A percentile compares a stretch with the other conserved stretches of the same genome.
Evolutionary conservation across 1,284 basidiomycete species (phyloP).

Genomic region (Tylopilus sp.): DNA sequence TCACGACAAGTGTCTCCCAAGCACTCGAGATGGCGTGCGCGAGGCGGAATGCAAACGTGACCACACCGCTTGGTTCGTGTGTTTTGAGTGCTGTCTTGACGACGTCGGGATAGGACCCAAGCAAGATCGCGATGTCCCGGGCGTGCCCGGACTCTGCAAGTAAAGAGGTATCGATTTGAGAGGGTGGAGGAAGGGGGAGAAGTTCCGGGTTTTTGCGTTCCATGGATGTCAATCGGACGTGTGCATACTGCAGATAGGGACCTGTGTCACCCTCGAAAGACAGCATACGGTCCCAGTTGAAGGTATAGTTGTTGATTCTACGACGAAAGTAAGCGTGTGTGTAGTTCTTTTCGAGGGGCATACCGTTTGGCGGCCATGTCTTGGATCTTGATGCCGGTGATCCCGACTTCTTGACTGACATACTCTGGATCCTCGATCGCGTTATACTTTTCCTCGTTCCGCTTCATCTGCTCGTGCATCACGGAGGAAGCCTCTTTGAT

Average conservation of each 20-base stretch:
- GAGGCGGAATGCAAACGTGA: slow-evolving; percentile 82
- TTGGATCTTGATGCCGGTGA: slow-evolving; percentile 98
- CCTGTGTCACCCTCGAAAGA: slow-evolving; percentile 98
- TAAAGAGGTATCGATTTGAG: slow-evolving; percentile 76
- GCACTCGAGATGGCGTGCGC: slow-evolving; percentile 88
- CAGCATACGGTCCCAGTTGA: slow-evolving; percentile 96
- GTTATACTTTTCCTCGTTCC: slow-evolving; percentile 94
- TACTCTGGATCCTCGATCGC: slow-evolving; percentile 90
- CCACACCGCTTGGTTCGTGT: slow-evolving; percentile 92
- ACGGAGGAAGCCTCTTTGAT: slow-evolving; percentile 90
- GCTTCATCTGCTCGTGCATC: slow-evolving; percentile 98
- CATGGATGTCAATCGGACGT: slow-evolving; percentile 94
- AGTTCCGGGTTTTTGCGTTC: slow-evolving; percentile 95
- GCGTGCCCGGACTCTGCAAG: slow-evolving; percentile 82
- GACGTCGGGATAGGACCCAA: slow-evolving; percentile 92
- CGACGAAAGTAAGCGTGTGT: not conserved
- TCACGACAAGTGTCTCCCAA: slow-evolving; percentile 90
- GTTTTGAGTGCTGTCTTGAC: slow-evolving; percentile 88
- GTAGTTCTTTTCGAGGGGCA: slow-evolving; percentile 20
- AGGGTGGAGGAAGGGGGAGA: slow-evolving; percentile 78
- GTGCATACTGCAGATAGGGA: slow-evolving; percentile 96
- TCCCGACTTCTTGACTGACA: slow-evolving; percentile 89
- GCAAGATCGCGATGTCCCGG: slow-evolving; percentile 88
- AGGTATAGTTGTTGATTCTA: slow-evolving; percentile 97
- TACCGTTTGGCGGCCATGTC: slow-evolving; percentile 96